Evolutionary conservation across 116 monocot genomes (phyloP).

Genomic region (Posidonia oceanica): DNA sequence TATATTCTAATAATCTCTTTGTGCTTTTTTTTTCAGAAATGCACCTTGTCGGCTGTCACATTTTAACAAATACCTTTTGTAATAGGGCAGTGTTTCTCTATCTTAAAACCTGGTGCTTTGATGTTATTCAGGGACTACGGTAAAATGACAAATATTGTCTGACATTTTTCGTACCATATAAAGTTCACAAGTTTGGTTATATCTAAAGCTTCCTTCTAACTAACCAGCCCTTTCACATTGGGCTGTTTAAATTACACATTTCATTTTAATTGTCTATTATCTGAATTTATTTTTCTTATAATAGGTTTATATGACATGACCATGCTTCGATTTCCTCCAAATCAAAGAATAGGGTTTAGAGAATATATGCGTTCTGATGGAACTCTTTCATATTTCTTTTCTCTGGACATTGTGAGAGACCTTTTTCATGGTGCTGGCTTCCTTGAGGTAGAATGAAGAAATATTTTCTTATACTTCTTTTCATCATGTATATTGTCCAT

Average conservation of each 20-base stretch:
- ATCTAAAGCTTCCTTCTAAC: no score
- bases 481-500: background rate
- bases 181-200: no score
- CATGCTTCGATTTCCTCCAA: slow-evolving; percentile 80
- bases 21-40: slow-evolving; percentile 38
- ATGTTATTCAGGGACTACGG: slow-evolving; percentile 96
- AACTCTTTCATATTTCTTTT: slow-evolving; percentile 92
- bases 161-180: no score
- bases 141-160: slow-evolving; percentile 12
- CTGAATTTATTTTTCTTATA: no score
- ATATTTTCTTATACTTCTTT: background rate
- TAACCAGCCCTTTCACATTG: no score
- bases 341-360: slow-evolving; percentile 62
- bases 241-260: no score
- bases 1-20: background rate
- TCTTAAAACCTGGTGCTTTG: slow-evolving; percentile 69
- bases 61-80: slow-evolving; percentile 52
- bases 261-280: no score
- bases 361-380: slow-evolving; percentile 88
- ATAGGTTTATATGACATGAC: no score
- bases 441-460: slow-evolving; percentile 41
- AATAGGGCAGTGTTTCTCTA: slow-evolving; percentile 48
- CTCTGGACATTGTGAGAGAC: slow-evolving; percentile 55
- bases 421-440: no score
- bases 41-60: slow-evolving; percentile 79